phyloP scores from a whole-genome alignment of 139 green algal genomes.

The Coccomyxa sp. region DNA sequence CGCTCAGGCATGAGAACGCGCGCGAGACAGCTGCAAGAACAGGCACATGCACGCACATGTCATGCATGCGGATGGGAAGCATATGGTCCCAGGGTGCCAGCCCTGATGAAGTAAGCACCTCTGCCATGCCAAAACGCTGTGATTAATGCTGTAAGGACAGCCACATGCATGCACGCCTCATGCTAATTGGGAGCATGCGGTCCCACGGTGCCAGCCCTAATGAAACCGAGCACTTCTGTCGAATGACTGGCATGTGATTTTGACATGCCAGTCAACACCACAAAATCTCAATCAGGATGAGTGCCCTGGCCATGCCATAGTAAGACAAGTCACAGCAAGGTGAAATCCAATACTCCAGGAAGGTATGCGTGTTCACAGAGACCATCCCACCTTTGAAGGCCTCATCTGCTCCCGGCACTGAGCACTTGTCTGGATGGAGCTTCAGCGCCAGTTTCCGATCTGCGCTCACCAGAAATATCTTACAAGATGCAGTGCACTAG shows the following conservation, averaged over 20 bases:
- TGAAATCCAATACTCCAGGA: too few relatives aligned
- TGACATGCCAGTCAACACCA: too few relatives aligned
- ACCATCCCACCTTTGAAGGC: conserved; percentile 47
- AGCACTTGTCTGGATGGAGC: conserved; percentile 94
- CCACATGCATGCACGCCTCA: background rate
- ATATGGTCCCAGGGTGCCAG: background rate
- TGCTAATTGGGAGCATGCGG: background rate
- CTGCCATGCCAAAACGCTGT: too few relatives aligned
- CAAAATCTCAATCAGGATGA: too few relatives aligned
- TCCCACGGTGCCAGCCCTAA: background rate
- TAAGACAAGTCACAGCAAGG: too few relatives aligned
- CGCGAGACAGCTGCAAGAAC: conserved; percentile 46
- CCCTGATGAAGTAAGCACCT: background rate
- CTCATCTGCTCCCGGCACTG: conserved; percentile 44
- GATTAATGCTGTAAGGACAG: conserved; percentile 18
- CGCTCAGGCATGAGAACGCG: conserved; percentile 63
- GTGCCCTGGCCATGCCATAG: too few relatives aligned
- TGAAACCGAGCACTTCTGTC: background rate
- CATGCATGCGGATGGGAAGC: background rate
- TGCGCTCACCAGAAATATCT: conserved; percentile 36
- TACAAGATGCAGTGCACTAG: conserved; percentile 63
- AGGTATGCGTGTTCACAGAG: too few relatives aligned
- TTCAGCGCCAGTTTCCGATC: conserved; percentile 84
- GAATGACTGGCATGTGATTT: too few relatives aligned
- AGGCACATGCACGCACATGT: background rate